Base-by-base conservation (phyloP, 768 basidiomycete genomes). In the Termitomyces sp. region DNA sequence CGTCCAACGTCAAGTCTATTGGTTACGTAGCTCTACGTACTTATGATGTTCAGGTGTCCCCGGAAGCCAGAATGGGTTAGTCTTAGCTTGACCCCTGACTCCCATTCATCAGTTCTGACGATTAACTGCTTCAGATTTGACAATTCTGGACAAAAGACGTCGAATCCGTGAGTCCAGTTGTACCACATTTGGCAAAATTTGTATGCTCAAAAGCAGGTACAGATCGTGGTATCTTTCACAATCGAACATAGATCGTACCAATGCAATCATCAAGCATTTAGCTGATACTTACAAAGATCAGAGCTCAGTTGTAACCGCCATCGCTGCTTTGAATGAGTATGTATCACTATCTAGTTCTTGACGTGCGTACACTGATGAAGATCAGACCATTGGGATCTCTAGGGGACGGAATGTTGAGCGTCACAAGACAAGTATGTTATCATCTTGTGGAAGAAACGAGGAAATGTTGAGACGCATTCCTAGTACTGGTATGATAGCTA, bases 241-340 rank as follows among this genome's bases (percentile, higher is more conserved):
- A 58, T 80, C 78, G 33, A 88, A 92, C 64, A 78, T 93, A 46
- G 74, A 80, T 46, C 86, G 90, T 36, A 87, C 88, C 18, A 74
- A 88, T 68, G 71, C 75, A 9, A 75, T 93, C 61, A 86, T 93
- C 69, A 79, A 83, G 69, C 76, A 62, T 13, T 75, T 93, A 56
- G 83, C 86, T 16, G 72, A 74, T 56, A 82, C 83, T 76, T 91
- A 84, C 67, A 79, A 78, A 26, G 71, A 74, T 63, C 77, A 82
- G 59, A 67, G 77, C 1, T 64, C 78, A 18, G 81, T 83, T 13
- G 89, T 91, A 0, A 71, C 88, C 1, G 73, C 78, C 46, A 92
- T 94, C 54, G 88, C 87, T 22, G 84, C 90, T 1, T 66, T 94
- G 64, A 94, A 93, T 64, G 92, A 93, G 89, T 91, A 56, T 60